phyloP scores from a whole-genome alignment of 2,329 filamentous ascomycete species.

The Fusarium piperis region DNA sequence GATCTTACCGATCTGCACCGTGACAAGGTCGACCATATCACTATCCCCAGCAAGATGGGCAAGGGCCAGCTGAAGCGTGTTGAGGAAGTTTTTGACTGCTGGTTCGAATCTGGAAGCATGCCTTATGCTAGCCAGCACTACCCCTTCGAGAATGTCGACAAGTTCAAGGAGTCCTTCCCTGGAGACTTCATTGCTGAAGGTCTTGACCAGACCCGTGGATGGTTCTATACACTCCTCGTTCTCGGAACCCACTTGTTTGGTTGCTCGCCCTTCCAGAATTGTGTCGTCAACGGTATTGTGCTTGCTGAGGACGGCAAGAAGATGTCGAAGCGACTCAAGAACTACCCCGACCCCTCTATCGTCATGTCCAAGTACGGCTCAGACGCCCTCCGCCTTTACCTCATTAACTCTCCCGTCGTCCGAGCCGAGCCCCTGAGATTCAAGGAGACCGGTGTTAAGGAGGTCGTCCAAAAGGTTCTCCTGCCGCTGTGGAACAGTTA shows the following conservation, averaged over 20 bases:
- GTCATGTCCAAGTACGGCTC: constrained; percentile 91
- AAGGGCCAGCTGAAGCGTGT: constrained; percentile 84
- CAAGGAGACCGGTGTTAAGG: constrained; percentile 91
- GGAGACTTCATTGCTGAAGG: constrained; percentile 96
- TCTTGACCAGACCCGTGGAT: constrained; percentile 91
- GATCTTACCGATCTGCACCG: constrained; percentile 88
- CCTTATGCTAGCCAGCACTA: constrained; percentile 92
- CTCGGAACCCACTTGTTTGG: constrained; percentile 89
- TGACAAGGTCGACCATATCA: constrained; percentile 93
- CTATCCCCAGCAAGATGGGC: constrained; percentile 88
- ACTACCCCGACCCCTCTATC: constrained; percentile 87
- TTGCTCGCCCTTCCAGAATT: constrained; percentile 89
- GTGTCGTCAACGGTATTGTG: constrained; percentile 95
- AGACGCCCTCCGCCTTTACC: constrained; percentile 91
- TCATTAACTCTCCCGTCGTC: constrained; percentile 97
- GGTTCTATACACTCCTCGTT: constrained; percentile 95
- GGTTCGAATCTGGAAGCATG: constrained; percentile 97
- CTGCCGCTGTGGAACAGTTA: constrained; percentile 96
- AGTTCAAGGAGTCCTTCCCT: constrained; percentile 83
- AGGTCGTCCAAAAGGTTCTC: constrained; percentile 91
- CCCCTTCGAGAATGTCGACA: constrained; percentile 87
- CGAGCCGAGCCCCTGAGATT: constrained; percentile 90
- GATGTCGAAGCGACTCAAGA: constrained; percentile 97
- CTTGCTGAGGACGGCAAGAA: constrained; percentile 96
- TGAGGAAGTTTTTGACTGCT: constrained; percentile 94